Conservation (phyloP, 2,329 filamentous ascomycete genomes). For the Ophiostoma novo-ulmi region DNA sequence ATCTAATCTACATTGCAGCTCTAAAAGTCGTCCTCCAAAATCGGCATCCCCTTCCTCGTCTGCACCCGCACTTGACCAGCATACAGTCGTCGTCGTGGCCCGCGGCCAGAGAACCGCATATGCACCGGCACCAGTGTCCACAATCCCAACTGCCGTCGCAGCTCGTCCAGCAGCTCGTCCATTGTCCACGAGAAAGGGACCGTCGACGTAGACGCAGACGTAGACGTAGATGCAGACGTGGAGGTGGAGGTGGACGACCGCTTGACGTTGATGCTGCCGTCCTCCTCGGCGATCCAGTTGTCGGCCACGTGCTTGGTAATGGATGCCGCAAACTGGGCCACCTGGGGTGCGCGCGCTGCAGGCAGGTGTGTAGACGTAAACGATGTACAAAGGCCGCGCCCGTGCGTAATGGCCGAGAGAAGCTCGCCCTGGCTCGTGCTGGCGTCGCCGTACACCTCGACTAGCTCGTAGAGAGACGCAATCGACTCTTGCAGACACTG, state of each 20-base stretch:
- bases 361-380: background rate
- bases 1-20: background rate
- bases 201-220: background rate
- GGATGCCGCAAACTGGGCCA: slow-evolving; percentile 39
- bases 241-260: slow-evolving; percentile 4
- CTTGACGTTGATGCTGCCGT: slow-evolving; percentile 28
- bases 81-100: background rate
- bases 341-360: slow-evolving; percentile 28
- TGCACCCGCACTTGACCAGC: background rate
- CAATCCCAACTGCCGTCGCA: slow-evolving; percentile 33
- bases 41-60: background rate
- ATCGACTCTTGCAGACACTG: background rate
- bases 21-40: too few relatives aligned
- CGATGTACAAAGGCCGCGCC: background rate
- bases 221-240: slow-evolving; percentile 12
- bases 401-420: background rate
- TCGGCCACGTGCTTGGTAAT: slow-evolving; percentile 43
- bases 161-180: slow-evolving; percentile 32
- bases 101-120: background rate
- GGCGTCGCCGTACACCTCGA: background rate
- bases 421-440: background rate
- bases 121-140: slow-evolving; percentile 32
- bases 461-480: background rate
- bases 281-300: slow-evolving; percentile 38
- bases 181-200: slow-evolving; percentile 34